Evolutionary conservation across 805 yeast species (phyloP).

Genomic region (Wickerhamomyces tratensis): DNA sequence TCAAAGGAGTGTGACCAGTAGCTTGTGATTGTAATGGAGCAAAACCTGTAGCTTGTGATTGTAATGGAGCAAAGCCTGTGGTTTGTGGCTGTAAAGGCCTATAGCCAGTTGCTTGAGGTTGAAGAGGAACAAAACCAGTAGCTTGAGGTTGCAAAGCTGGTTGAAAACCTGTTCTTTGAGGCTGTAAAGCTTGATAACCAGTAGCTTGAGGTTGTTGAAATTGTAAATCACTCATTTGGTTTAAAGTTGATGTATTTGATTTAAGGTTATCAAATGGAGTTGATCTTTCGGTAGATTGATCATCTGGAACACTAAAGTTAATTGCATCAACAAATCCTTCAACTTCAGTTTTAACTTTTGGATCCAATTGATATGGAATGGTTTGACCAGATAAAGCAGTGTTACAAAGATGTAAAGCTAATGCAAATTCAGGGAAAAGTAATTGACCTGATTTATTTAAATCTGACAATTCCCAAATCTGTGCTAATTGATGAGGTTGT

Average conservation of each 20-base stretch:
- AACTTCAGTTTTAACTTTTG: conserved; percentile 72
- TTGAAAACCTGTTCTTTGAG: conserved; percentile 24
- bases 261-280: conserved; percentile 32
- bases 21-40: conserved; percentile 20
- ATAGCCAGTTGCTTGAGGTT: conserved; percentile 23
- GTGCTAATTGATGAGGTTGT: conserved; percentile 65
- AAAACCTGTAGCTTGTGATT: conserved; percentile 20
- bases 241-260: conserved; percentile 20
- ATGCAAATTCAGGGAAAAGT: conserved; percentile 88
- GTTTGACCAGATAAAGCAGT: conserved; percentile 68
- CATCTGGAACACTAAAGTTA: conserved; percentile 65
- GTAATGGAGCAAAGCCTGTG: conserved; percentile 13
- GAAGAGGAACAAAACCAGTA: conserved; percentile 19
- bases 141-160: conserved; percentile 2
- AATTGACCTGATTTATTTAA: conserved; percentile 78
- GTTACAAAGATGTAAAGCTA: conserved; percentile 83
- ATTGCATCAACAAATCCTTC: conserved; percentile 85
- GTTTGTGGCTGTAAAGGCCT: conserved; percentile 20
- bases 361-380: conserved; percentile 66
- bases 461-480: conserved; percentile 86
- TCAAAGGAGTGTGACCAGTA: conserved; percentile 21
- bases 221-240: conserved; percentile 26
- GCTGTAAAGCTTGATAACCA: conserved; percentile 20
- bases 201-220: conserved; percentile 21
- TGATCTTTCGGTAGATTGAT: conserved; percentile 15